Evolutionary conservation across 805 yeast genomes (phyloP).

Genomic region (Nakazawaea wyomingensis): DNA sequence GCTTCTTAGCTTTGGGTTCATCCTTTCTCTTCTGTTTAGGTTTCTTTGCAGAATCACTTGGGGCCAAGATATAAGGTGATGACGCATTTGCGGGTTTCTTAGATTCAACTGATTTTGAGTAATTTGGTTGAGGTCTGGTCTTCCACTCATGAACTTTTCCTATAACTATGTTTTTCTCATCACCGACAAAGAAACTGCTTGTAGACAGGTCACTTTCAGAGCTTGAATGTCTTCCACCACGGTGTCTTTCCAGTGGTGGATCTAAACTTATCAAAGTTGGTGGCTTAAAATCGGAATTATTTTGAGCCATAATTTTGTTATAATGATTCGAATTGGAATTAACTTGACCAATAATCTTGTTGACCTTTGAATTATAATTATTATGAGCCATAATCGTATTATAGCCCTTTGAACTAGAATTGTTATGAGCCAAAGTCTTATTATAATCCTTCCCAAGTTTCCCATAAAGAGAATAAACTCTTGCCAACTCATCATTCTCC

Average conservation of each 20-base stretch:
- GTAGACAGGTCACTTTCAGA: background rate
- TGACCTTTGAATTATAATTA: too few species aligned
- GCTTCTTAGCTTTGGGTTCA: too few species aligned
- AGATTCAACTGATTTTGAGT: too few species aligned
- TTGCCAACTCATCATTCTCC: constrained; percentile 2
- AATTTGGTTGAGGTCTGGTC: background rate
- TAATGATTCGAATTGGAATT: background rate
- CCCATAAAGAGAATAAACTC: constrained; percentile 9
- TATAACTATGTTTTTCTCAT: constrained; percentile 5
- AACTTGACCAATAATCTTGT: too few species aligned
- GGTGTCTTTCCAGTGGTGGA: too few species aligned
- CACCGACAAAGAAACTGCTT: constrained; percentile 5
- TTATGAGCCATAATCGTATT: too few species aligned
- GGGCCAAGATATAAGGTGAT: background rate
- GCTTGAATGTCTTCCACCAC: constrained; percentile 6
- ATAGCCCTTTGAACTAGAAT: too few species aligned
- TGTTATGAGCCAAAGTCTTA: too few species aligned
- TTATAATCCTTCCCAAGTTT: background rate
- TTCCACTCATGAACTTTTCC: constrained; percentile 7
- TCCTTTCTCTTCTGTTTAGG: background rate
- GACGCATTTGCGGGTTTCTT: background rate
- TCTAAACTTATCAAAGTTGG: too few species aligned
- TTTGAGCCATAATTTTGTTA: too few species aligned
- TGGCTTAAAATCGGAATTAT: too few species aligned
- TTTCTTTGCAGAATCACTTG: background rate